Base-by-base conservation (phyloP, 2,329 filamentous ascomycete species). In the Xylariales sp. region DNA sequence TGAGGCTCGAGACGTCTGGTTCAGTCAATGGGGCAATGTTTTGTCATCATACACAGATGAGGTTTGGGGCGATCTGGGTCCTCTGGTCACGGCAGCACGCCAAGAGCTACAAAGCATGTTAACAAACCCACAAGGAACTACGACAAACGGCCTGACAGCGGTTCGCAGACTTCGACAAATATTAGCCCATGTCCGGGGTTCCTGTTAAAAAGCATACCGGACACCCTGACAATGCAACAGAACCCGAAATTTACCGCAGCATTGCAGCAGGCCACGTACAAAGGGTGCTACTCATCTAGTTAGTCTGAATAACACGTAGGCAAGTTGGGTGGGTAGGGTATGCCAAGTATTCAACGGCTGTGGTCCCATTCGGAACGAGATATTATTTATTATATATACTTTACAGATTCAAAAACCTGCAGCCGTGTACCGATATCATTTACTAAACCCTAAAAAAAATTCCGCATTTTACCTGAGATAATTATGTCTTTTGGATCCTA, bases 21-120 rank as follows among this genome's bases (percentile, higher is more conserved):
- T 86, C 12, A 78, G 81, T 43, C 83, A 88, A 72, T 90, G 88
- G 87, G 81, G 82, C 41, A 81, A 82, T 49, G 86, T 89, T 7
- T 79, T 90, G 30, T 83, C 81, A 1, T 79, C 82, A 41, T 90
- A 91, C 71, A 84, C 84, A 0, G 88, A 91, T 74, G 87, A 91
- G 63, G 89, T 92, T 30, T 92, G 90, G 90, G 90, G 90, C 23
- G 88, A 87, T 64, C 77, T 92, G 23, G 78, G 83, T 36, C 82
- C 85, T 3, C 79, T 91, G 41, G 84, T 89, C 9, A 80, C 82
- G 57, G 83, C 87, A 68, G 90, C 90, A 3, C 81, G 80, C 64
- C 78, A 79, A 53, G 90, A 92, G 75, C 77, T 91, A 23, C 80
- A 85, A 55, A 76, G 81, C 32, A 76, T 83, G 30, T 75, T 79